Conservation (phyloP, 2,329 filamentous ascomycete genomes). For the Ascochyta lentis region DNA sequence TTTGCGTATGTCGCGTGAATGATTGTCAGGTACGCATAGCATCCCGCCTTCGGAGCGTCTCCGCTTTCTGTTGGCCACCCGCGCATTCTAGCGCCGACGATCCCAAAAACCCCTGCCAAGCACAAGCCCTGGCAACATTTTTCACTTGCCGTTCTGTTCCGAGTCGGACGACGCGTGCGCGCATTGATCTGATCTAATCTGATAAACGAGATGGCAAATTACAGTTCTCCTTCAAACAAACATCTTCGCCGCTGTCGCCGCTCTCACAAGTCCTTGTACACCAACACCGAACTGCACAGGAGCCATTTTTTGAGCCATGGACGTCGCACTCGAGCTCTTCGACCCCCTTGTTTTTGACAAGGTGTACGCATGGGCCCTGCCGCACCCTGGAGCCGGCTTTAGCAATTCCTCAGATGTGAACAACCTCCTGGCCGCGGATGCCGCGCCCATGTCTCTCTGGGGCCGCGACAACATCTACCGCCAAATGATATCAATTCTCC, state of each 20-base stretch:
- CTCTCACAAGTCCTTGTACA: constrained; percentile 6
- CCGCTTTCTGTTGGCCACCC: neutral
- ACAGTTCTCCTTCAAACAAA: constrained; percentile 11
- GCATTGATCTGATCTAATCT: constrained; percentile 17
- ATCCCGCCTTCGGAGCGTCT: neutral
- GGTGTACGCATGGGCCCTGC: constrained; percentile 25
- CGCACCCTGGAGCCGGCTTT: constrained; percentile 13
- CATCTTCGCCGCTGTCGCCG: constrained; percentile 14
- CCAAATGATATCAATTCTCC: constrained; percentile 22
- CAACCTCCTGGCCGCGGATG: constrained; percentile 10
- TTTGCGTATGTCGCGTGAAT: neutral
- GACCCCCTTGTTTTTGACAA: constrained; percentile 27
- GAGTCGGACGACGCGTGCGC: constrained; percentile 15
- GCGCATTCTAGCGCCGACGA: constrained; percentile 10
- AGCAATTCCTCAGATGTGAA: constrained; percentile 18
- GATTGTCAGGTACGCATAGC: neutral
- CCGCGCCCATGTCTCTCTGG: constrained; percentile 20
- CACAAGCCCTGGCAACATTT: constrained; percentile 9
- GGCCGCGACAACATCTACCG: constrained; percentile 30
- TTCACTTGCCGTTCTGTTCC: constrained; percentile 18
- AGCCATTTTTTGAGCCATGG: constrained; percentile 15
- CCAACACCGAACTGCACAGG: constrained; percentile 9
- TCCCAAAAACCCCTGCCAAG: constrained; percentile 17
- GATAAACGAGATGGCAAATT: constrained; percentile 23
- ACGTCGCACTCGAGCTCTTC: constrained; percentile 26